phyloP scores from a whole-genome alignment of 1,284 basidiomycete genomes.

The Fomes fomentarius region DNA sequence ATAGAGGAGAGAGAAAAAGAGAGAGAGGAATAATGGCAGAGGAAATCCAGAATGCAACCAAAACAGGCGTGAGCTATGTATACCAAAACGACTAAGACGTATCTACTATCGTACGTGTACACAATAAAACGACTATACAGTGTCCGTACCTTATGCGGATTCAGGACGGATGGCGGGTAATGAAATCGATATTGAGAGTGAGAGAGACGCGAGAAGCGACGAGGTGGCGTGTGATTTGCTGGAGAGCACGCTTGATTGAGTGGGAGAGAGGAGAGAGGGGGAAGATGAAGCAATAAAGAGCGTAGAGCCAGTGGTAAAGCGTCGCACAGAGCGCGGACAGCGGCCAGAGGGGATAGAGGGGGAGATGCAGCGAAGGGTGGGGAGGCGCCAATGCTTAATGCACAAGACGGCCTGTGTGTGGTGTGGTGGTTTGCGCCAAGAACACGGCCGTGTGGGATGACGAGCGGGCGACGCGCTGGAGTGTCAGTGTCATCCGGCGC shows the following conservation, averaged over 20 bases:
- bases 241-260: not conserved
- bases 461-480: not conserved
- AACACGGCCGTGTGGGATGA: not conserved
- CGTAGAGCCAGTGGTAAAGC: not conserved
- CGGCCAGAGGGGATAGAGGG: not conserved
- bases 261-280: not conserved
- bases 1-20: not conserved
- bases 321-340: not conserved
- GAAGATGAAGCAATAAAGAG: conserved; percentile 12
- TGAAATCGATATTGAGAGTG: not conserved
- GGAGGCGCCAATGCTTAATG: not conserved
- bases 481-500: not conserved
- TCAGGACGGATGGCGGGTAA: conserved; percentile 11
- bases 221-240: not conserved
- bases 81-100: conserved; percentile 26
- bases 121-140: conserved; percentile 27
- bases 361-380: not conserved
- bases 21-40: too few relatives aligned
- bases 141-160: conserved; percentile 24
- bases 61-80: conserved; percentile 22
- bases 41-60: conserved; percentile 12
- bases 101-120: conserved; percentile 27
- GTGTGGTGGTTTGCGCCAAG: not conserved
- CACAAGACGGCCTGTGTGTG: not conserved
- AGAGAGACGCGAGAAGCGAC: not conserved